These are phyloP conservation scores for Vitellaria paradoxa DNA, from an alignment of 179 eudicot genomes.

Conservation along the genomic window DNA sequence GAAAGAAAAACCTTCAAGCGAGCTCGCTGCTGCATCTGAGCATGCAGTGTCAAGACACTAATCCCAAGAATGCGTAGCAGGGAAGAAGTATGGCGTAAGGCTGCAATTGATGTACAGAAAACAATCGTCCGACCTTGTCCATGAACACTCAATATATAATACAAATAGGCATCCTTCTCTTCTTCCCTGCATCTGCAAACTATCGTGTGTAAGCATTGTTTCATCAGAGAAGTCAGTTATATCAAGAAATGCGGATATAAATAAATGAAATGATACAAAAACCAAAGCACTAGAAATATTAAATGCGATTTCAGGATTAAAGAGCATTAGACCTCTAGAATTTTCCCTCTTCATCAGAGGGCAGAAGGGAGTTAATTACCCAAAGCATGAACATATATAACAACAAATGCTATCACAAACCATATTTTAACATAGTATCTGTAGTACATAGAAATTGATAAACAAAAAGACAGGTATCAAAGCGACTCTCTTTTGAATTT, in stretches of 20 bases:
- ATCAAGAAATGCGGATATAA: background rate
- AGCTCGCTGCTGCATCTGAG: constrained; percentile 92
- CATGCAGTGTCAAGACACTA: constrained; percentile 68
- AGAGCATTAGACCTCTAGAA: background rate
- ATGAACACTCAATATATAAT: constrained; percentile 83
- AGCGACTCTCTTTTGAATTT: background rate
- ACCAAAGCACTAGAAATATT: background rate
- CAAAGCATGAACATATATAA: too few relatives aligned
- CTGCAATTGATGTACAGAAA: constrained; percentile 91
- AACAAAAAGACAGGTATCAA: background rate
- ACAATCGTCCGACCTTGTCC: constrained; percentile 91
- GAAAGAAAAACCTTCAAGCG: constrained; percentile 72
- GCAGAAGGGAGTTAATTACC: too few relatives aligned
- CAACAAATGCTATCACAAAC: too few relatives aligned
- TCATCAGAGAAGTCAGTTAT: background rate
- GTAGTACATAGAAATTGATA: background rate
- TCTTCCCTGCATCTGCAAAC: constrained; percentile 82
- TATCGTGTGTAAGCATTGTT: background rate
- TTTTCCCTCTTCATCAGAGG: too few relatives aligned
- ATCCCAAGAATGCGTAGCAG: constrained; percentile 65
- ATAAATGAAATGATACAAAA: background rate
- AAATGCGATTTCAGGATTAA: background rate
- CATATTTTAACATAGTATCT: background rate
- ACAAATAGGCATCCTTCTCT: constrained; percentile 91
- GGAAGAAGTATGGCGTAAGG: constrained; percentile 70